Evolutionary conservation across 345 rosid species (phyloP).

Genomic region (Linum trigynum): DNA sequence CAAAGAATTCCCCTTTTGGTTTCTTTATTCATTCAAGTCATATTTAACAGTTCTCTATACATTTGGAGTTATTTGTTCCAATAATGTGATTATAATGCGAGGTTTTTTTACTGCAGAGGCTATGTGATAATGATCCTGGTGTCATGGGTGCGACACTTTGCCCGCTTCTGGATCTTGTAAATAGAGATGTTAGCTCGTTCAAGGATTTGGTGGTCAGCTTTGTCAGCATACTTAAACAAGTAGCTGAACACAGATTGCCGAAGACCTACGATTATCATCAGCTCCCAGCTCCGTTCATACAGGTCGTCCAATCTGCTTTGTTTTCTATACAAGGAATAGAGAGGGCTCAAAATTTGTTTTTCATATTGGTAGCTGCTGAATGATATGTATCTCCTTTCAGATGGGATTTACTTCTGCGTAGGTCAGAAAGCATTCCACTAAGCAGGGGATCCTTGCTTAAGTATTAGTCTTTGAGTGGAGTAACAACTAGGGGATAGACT

Average conservation of each 20-base stretch:
- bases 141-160: constrained; percentile 99
- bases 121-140: constrained; percentile 92
- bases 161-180: constrained; percentile 80
- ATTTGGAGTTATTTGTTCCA: background rate
- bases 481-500: background rate
- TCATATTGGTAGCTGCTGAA: background rate
- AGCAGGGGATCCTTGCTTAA: background rate
- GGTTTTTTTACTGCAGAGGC: constrained; percentile 39
- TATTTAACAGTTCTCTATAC: background rate
- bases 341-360: background rate
- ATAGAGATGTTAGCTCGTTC: constrained; percentile 55
- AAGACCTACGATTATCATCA: constrained; percentile 94
- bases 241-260: constrained; percentile 76
- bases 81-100: background rate
- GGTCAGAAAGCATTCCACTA: background rate
- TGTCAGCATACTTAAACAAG: constrained; percentile 94
- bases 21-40: too few species aligned
- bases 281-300: constrained; percentile 99
- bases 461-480: background rate
- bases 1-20: too few species aligned
- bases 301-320: constrained; percentile 37
- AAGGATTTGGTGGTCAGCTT: constrained; percentile 88
- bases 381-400: background rate
- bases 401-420: background rate
- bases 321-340: background rate